Evolutionary conservation across 495 filamentous ascomycete genomes (phyloP).

Genomic region (Penicillium coffeae): DNA sequence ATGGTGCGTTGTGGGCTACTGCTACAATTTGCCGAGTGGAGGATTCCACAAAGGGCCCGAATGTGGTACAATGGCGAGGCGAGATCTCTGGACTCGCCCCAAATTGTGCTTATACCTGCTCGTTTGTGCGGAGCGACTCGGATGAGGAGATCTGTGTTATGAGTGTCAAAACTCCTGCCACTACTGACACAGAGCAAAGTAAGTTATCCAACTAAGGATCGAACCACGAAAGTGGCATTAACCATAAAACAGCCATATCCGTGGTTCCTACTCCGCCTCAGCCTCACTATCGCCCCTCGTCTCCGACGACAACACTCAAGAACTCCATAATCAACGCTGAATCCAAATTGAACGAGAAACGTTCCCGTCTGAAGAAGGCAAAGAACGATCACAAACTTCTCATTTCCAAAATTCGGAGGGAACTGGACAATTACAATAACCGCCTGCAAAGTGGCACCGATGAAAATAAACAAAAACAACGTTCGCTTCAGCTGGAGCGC

Average conservation of each 20-base stretch:
- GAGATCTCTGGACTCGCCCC: conserved; percentile 88
- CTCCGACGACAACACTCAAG: conserved; percentile 84
- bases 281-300: conserved; percentile 69
- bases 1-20: conserved; percentile 84
- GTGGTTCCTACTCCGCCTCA: conserved; percentile 44
- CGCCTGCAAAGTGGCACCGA: conserved; percentile 66
- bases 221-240: not conserved
- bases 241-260: conserved; percentile 38
- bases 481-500: conserved; percentile 70
- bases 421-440: conserved; percentile 73
- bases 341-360: conserved; percentile 71
- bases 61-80: conserved; percentile 60
- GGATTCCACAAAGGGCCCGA: conserved; percentile 50
- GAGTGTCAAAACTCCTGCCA: conserved; percentile 73
- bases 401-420: conserved; percentile 66
- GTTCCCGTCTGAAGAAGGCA: conserved; percentile 65
- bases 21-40: conserved; percentile 60
- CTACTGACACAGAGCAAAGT: conserved; percentile 65
- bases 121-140: conserved; percentile 74
- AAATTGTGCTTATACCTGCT: conserved; percentile 77
- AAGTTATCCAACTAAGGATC: conserved; percentile 10
- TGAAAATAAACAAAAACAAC: conserved; percentile 79
- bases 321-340: conserved; percentile 82
- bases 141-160: conserved; percentile 70
- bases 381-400: conserved; percentile 77